Conservation (phyloP, 768 basidiomycete genomes). For the Russula foetens region DNA sequence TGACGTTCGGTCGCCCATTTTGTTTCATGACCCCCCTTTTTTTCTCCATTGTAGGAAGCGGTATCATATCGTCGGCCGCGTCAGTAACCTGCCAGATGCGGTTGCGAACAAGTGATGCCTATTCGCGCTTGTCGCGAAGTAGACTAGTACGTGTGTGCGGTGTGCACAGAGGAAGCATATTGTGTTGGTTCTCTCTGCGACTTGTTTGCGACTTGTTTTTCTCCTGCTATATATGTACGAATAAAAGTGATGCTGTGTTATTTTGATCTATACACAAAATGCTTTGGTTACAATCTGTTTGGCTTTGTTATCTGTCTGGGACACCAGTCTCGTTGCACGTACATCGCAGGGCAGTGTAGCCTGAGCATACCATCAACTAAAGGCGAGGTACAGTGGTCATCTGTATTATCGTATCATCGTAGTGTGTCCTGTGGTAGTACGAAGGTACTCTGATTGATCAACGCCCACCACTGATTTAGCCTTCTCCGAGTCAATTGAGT, state of each 20-base stretch:
- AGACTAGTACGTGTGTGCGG: background rate
- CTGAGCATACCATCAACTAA: too few relatives aligned
- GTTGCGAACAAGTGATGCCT: constrained; percentile 27
- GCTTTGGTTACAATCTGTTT: too few relatives aligned
- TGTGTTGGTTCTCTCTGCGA: background rate
- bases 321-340: too few relatives aligned
- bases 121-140: background rate
- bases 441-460: too few relatives aligned
- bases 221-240: background rate
- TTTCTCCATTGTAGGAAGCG: constrained; percentile 47
- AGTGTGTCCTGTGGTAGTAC: too few relatives aligned
- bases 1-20: background rate
- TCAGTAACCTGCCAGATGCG: constrained; percentile 44
- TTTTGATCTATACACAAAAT: background rate
- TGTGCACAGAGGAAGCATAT: background rate
- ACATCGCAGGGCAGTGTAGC: too few relatives aligned
- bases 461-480: too few relatives aligned
- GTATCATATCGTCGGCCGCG: constrained; percentile 80
- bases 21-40: background rate
- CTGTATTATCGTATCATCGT: too few relatives aligned
- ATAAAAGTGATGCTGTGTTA: background rate
- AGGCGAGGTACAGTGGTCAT: too few relatives aligned
- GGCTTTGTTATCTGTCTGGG: too few relatives aligned
- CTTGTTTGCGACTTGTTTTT: background rate
- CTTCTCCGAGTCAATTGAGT: too few relatives aligned